Conservation (phyloP, 2,329 filamentous ascomycete species). For the Pseudogymnoascus destructans region DNA sequence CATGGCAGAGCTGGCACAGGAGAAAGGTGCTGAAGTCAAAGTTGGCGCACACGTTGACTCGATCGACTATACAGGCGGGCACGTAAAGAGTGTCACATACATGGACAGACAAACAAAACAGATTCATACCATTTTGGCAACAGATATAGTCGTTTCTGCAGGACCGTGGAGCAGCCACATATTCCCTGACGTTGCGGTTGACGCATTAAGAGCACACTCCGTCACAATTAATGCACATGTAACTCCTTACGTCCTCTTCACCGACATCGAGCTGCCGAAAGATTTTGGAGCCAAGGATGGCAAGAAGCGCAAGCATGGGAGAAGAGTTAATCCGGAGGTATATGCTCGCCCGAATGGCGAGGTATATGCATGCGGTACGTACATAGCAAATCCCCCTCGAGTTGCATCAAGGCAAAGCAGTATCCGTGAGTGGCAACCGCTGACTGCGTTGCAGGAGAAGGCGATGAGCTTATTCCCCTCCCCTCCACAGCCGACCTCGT, state of each 20-base stretch:
- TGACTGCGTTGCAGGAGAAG: conserved; percentile 40
- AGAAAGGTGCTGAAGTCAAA: conserved; percentile 50
- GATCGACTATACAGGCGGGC: conserved; percentile 33
- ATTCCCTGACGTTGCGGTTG: conserved; percentile 41
- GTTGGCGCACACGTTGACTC: conserved; percentile 31
- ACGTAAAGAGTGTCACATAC: conserved; percentile 42
- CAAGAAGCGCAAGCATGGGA: conserved; percentile 39
- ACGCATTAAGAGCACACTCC: conserved; percentile 46
- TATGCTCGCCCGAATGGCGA: conserved; percentile 78
- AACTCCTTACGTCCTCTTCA: conserved; percentile 67
- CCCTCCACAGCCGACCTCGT: conserved; percentile 65
- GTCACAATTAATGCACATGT: conserved; percentile 49
- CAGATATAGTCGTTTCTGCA: conserved; percentile 24
- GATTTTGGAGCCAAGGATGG: conserved; percentile 29
- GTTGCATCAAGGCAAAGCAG: background rate
- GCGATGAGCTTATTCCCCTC: conserved; percentile 59
- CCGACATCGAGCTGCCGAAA: conserved; percentile 58
- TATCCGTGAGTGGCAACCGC: background rate
- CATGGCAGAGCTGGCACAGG: conserved; percentile 61
- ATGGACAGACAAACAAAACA: conserved; percentile 33
- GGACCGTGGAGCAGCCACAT: conserved; percentile 48
- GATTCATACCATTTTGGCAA: conserved; percentile 36
- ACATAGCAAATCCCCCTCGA: background rate
- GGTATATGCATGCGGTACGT: conserved; percentile 66
- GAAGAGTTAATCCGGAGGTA: conserved; percentile 68